Evolutionary conservation across 345 rosid genomes (phyloP).

Genomic region (Eucalyptus dawsonii): DNA sequence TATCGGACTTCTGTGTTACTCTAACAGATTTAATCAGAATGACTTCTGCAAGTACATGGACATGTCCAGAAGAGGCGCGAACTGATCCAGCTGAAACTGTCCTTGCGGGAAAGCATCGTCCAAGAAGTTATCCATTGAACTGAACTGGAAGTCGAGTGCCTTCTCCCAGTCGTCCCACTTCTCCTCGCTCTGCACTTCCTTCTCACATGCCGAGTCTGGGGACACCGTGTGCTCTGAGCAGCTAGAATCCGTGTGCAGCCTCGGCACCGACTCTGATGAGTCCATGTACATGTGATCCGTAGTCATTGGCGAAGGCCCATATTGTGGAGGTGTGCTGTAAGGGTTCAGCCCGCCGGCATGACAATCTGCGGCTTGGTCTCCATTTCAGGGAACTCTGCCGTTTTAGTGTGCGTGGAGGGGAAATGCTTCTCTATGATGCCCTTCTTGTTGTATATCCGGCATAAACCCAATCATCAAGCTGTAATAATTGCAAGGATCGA

Average conservation of each 20-base stretch:
- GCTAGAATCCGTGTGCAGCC: slow-evolving; percentile 49
- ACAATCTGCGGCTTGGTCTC: slow-evolving; percentile 29
- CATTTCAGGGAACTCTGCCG: background rate
- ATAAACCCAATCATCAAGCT: slow-evolving; percentile 88
- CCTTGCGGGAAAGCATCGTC: slow-evolving; percentile 42
- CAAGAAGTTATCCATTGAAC: slow-evolving; percentile 13
- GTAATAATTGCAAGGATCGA: slow-evolving; percentile 1
- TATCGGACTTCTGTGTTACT: background rate
- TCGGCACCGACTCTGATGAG: slow-evolving; percentile 43
- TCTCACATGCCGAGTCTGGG: slow-evolving; percentile 32
- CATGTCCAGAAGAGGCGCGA: slow-evolving; percentile 17
- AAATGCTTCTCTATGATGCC: slow-evolving; percentile 45
- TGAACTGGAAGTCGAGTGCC: slow-evolving; percentile 20
- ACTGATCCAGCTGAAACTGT: slow-evolving; percentile 23
- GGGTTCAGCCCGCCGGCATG: background rate
- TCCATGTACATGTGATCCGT: slow-evolving; percentile 15
- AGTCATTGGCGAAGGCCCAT: background rate
- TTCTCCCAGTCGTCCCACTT: slow-evolving; percentile 19
- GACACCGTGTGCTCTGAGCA: slow-evolving; percentile 58
- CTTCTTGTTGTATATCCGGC: slow-evolving; percentile 80
- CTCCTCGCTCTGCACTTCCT: slow-evolving; percentile 50
- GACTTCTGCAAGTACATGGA: slow-evolving; percentile 9
- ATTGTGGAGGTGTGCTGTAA: background rate
- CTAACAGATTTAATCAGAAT: background rate
- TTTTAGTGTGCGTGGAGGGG: background rate